phyloP scores from a whole-genome alignment of 225 moss, liverwort and hornwort species.

The Anthoceros angustus region DNA sequence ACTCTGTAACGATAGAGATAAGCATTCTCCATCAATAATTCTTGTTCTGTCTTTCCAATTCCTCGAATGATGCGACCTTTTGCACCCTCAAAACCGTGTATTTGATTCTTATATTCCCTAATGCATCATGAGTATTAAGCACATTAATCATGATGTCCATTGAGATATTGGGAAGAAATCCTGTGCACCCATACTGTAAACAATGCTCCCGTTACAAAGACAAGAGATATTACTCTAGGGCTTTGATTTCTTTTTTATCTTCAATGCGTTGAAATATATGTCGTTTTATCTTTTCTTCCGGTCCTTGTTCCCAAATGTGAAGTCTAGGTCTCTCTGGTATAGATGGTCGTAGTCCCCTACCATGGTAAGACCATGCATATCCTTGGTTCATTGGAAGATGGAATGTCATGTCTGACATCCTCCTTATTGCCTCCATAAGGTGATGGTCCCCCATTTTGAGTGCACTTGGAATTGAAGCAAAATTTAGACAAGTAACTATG shows the following conservation, averaged over 20 bases:
- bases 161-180: neutral
- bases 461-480: too few species aligned
- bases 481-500: neutral
- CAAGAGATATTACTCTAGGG: neutral
- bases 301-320: neutral
- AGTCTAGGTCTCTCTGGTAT: neutral
- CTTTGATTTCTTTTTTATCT: neutral
- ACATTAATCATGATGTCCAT: neutral
- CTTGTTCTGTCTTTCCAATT: neutral
- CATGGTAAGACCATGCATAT: constrained; percentile 3
- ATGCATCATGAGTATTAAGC: neutral
- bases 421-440: neutral
- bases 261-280: neutral
- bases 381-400: constrained; percentile 2
- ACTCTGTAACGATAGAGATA: neutral
- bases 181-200: neutral
- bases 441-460: neutral
- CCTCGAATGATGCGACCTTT: neutral
- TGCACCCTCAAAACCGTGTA: neutral
- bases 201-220: neutral
- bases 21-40: neutral
- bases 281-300: neutral
- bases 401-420: neutral
- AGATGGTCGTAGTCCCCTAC: neutral
- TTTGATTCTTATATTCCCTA: neutral